Conservation (phyloP, 2,329 filamentous ascomycete genomes). For the Sporothrix euskadiensis region DNA sequence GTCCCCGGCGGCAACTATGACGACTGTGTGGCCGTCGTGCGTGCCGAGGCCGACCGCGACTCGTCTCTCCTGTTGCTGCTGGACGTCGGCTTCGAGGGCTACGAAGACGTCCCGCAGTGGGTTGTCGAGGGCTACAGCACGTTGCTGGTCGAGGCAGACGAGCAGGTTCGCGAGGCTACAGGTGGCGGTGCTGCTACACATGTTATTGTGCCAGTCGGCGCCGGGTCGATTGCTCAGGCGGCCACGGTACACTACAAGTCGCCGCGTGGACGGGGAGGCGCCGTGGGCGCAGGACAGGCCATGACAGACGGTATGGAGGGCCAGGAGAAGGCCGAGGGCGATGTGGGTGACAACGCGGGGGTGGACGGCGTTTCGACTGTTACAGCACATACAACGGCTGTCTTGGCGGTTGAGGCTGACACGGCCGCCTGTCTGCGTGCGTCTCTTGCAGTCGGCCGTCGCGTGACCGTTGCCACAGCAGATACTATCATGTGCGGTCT, state of each 20-base stretch:
- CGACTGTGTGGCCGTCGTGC: slow-evolving; percentile 59
- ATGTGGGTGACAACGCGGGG: neutral
- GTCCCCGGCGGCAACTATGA: slow-evolving; percentile 63
- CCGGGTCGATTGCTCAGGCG: slow-evolving; percentile 71
- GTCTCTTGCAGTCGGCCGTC: slow-evolving; percentile 52
- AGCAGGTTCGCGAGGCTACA: slow-evolving; percentile 45
- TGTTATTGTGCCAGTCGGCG: slow-evolving; percentile 67
- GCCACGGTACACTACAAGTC: slow-evolving; percentile 60
- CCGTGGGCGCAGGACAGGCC: neutral
- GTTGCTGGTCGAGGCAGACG: slow-evolving; percentile 67
- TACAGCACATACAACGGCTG: slow-evolving; percentile 31
- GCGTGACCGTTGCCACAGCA: slow-evolving; percentile 54
- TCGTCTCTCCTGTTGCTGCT: slow-evolving; percentile 59
- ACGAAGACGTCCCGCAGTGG: slow-evolving; percentile 67
- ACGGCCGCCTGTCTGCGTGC: slow-evolving; percentile 60
- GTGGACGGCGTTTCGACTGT: slow-evolving; percentile 33
- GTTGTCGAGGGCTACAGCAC: slow-evolving; percentile 77
- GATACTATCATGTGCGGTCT: slow-evolving; percentile 73
- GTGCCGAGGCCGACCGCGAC: slow-evolving; percentile 45
- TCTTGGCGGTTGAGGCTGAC: slow-evolving; percentile 71
- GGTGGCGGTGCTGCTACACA: slow-evolving; percentile 35
- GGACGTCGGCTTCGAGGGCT: slow-evolving; percentile 68
- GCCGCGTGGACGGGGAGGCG: neutral
- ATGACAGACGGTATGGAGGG: neutral
- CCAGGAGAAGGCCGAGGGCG: slow-evolving; percentile 13